phyloP scores from a whole-genome alignment of 1,284 basidiomycete species.

The Ceratorhiza oryzae-sativae region DNA sequence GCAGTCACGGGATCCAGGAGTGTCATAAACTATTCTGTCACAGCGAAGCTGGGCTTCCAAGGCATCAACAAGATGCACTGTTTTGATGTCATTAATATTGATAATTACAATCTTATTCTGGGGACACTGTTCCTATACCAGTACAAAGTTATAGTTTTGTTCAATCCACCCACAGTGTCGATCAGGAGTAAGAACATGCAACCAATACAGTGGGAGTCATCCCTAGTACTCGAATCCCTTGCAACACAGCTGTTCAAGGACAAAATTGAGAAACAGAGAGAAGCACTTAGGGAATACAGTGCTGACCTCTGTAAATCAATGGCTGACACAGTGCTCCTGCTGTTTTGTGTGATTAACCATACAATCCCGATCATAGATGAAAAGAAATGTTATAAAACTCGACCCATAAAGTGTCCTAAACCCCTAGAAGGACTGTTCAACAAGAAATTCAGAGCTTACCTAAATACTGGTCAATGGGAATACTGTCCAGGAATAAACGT shows the following conservation, averaged over 20 bases:
- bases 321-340: conserved; percentile 48
- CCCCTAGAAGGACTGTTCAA: conserved; percentile 49
- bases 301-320: conserved; percentile 48
- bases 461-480: conserved; percentile 48
- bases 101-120: conserved; percentile 48
- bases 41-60: conserved; percentile 5
- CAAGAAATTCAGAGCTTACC: conserved; percentile 45
- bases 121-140: conserved; percentile 50
- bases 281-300: conserved; percentile 44
- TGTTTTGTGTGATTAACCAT: conserved; percentile 53
- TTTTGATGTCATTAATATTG: conserved; percentile 41
- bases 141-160: conserved; percentile 42
- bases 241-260: conserved; percentile 44
- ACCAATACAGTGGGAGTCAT: conserved; percentile 44
- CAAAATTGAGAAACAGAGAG: conserved; percentile 42
- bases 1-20: conserved; percentile 23
- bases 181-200: conserved; percentile 42
- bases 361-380: conserved; percentile 53
- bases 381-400: conserved; percentile 48
- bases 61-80: background rate
- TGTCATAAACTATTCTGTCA: conserved; percentile 5
- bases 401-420: conserved; percentile 50
- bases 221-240: conserved; percentile 38
- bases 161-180: conserved; percentile 45
- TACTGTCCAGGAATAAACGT: conserved; percentile 47